A percentile compares a stretch with the other conserved stretches of the same genome.
phyloP scores from a whole-genome alignment of 2,329 filamentous ascomycete species.

The Neonectria sp. region DNA sequence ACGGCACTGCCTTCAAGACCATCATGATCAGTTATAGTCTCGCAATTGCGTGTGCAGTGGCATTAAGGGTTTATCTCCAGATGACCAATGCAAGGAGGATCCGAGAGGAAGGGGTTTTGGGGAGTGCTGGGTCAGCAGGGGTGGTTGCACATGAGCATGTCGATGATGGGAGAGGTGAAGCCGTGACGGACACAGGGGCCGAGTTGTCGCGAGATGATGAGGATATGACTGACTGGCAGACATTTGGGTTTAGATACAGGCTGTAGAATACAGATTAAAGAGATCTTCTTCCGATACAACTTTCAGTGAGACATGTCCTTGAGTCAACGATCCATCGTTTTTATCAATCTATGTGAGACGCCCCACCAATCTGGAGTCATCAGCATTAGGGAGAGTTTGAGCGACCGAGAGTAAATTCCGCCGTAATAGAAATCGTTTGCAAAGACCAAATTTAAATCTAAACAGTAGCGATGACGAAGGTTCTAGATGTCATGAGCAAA shows the following conservation, averaged over 20 bases:
- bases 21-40: conserved; percentile 72
- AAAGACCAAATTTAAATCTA: too few species aligned
- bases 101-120: conserved; percentile 60
- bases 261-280: conserved; percentile 48
- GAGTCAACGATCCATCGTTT: background rate
- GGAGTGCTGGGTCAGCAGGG: conserved; percentile 60
- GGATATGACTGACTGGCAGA: conserved; percentile 74
- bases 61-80: conserved; percentile 64
- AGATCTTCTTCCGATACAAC: background rate
- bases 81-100: conserved; percentile 61
- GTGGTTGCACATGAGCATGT: conserved; percentile 42
- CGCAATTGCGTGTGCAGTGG: conserved; percentile 60
- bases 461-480: background rate
- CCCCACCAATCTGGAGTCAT: background rate
- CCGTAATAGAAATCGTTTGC: too few species aligned
- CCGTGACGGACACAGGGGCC: background rate
- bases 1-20: conserved; percentile 67
- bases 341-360: background rate
- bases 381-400: too few species aligned
- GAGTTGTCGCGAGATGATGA: conserved; percentile 61
- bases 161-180: conserved; percentile 43
- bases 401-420: too few species aligned
- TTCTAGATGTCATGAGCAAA: background rate
- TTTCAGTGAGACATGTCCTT: background rate
- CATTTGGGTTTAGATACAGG: conserved; percentile 71